These are phyloP conservation scores for Erodium chrysanthum DNA, from an alignment of 441 rosid genomes.

Conservation along the genomic window DNA sequence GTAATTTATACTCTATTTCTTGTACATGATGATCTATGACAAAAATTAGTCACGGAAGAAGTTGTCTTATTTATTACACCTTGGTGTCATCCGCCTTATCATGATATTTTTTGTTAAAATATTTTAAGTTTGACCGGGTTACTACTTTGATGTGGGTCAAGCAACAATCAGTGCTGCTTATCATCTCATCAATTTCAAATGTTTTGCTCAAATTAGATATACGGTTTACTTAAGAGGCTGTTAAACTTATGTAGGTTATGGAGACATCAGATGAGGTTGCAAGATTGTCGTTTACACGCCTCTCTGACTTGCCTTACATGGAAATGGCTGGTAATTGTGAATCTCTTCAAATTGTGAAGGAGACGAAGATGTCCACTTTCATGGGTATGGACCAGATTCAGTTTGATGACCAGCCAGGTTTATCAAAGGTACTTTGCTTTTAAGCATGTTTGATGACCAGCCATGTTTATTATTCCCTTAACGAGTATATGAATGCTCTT, in stretches of 20 bases:
- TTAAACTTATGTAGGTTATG: conserved; percentile 34
- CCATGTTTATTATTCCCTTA: neutral
- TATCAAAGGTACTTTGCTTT: conserved; percentile 22
- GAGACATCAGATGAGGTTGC: conserved; percentile 64
- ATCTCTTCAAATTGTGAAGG: conserved; percentile 70
- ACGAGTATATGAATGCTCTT: neutral
- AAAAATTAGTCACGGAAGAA: no score
- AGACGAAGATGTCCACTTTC: conserved; percentile 58
- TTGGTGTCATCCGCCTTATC: neutral
- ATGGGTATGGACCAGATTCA: conserved; percentile 36
- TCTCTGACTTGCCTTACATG: conserved; percentile 55
- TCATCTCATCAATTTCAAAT: no score
- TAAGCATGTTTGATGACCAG: neutral
- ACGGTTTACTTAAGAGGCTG: neutral
- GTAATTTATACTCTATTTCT: no score
- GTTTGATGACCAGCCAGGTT: conserved; percentile 19
- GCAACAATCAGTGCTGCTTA: neutral
- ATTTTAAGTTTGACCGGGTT: neutral
- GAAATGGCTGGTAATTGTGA: conserved; percentile 83
- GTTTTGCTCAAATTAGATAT: neutral
- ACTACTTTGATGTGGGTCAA: neutral
- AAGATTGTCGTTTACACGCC: conserved; percentile 51
- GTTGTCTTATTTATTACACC: neutral
- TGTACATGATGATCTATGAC: no score
- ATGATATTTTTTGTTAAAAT: neutral